Base-by-base conservation (phyloP, 441 rosid genomes). In the Gossypium aridum region DNA sequence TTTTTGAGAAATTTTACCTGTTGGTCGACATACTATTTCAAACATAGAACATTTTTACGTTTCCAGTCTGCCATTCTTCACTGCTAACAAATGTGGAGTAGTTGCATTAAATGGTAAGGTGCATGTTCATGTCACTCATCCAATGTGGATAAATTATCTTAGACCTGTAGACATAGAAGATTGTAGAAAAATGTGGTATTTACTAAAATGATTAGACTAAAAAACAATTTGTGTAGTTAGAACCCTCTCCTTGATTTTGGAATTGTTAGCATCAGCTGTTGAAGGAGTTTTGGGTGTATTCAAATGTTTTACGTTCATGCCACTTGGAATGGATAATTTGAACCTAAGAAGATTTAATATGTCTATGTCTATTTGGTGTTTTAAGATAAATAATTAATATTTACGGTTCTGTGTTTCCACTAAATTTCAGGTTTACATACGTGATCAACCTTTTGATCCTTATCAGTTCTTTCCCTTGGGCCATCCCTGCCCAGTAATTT, bases 401-500 rank as follows among this genome's bases (percentile, higher is more conserved):
- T 31, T 31, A 73, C n/a, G 62, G 3, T 13, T 16, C 16, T 13
- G 28, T 68, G 64, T 79, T 72, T 47, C 19, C 61, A 28, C 72
- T 10, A 56, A 64, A 16, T 82, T 69, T 80, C 87, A 95, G 99
- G 95, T 87, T 55, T 95, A 90, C 81, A 91, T 93, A 80, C 93
- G 99, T 63, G 99, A 95, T 77, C 97, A 88, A 79, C 84, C 86
- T 57, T 91, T 96, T 45, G 97, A 93, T 79, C 97, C 98, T 70
- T 68, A 80, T 68, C 93, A 92, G 79, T 91, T 96, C 82, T 96
- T 87, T 84, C 88, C 96, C 64, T 78, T 88, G 79, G 97, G 98
- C 49, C 88, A 77, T 77, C 91, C 90, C 82, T 92, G 98, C 83
- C 90, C 76, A 31, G 78, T 62, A 78, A 83, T 85, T 54, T 96